Base-by-base conservation (phyloP, 495 filamentous ascomycete species). In the Neurospora sp. region DNA sequence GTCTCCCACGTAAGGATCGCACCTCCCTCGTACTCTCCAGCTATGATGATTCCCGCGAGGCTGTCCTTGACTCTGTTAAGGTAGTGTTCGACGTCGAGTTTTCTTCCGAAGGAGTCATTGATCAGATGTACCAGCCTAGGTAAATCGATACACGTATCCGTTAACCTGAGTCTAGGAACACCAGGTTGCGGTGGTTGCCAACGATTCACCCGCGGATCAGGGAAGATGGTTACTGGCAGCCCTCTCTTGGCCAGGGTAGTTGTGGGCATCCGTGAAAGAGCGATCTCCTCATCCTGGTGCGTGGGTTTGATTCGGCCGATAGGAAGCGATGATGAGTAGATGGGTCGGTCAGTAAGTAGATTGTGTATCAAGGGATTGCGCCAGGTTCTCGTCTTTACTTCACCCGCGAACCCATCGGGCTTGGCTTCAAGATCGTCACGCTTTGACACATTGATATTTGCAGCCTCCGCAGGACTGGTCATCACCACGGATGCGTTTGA, bases 361-460 rank as follows among this genome's bases (percentile, higher is more conserved):
- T 96, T 98, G 82, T 98, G 96, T 72, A 99, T 98, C 12, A 99
- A 87, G 1, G 95, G 94, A 78, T 99, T 98, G 75, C 92, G 90
- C 79, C 91, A 90, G 70, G 89, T 87, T 74, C 93, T 87, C 0
- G 93, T 94, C 66, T 89, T 88, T 2, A 94, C 92, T 69, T 88
- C 89, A 5, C 91, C 89, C 1, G 89, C 82, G 39, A 89, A 83
- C 76, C 73, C 86, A 79, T 73, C 83, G 73, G 80, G 80, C 41
- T 60, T 84, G 39, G 54, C 79, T 54, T 70, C 83, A 80, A 39
- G 88, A 84, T 42, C 88, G 88, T 74, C 73, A 11, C 39, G 12
- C 39, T 75, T 62, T 75, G 76, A 35, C 14, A 44, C 14, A 14
- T 70, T 70, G 7, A 76, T 41, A 70, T 89, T 90, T 41, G 95